phyloP scores from a whole-genome alignment of 345 rosid species.

The Aegle marmelos region DNA sequence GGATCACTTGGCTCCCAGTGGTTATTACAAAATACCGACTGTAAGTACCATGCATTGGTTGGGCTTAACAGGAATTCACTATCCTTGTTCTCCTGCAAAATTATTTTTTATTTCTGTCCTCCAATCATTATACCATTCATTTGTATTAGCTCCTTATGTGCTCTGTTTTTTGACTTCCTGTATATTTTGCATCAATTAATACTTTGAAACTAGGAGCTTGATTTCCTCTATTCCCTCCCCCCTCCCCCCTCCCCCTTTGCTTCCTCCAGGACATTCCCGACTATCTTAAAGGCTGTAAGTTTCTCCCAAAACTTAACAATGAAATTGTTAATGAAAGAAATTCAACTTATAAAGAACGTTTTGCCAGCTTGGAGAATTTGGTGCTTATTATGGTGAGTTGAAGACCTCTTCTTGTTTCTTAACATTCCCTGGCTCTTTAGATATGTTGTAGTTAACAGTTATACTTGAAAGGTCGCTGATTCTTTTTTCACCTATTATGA shows the following conservation, averaged over 20 bases:
- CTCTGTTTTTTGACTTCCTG: not conserved
- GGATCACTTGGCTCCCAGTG: conserved; percentile 91
- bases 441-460: not conserved
- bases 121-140: not conserved
- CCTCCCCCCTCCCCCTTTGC: not conserved
- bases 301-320: conserved; percentile 73
- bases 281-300: conserved; percentile 58
- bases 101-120: not conserved
- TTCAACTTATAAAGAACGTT: conserved; percentile 68
- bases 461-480: not conserved
- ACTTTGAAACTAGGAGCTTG: not conserved
- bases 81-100: not conserved
- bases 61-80: not conserved
- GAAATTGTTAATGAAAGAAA: conserved; percentile 42
- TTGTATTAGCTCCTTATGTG: not conserved
- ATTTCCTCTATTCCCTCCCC: not conserved
- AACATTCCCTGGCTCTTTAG: not conserved
- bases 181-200: not conserved
- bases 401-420: not conserved
- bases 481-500: conserved; percentile 6
- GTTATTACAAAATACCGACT: conserved; percentile 74
- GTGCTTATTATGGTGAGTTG: conserved; percentile 70
- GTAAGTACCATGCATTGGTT: conserved; percentile 38
- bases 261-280: conserved; percentile 28
- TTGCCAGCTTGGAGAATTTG: conserved; percentile 61